Evolutionary conservation across 768 basidiomycete species (phyloP).

Genomic region (Kwoniella pini): DNA sequence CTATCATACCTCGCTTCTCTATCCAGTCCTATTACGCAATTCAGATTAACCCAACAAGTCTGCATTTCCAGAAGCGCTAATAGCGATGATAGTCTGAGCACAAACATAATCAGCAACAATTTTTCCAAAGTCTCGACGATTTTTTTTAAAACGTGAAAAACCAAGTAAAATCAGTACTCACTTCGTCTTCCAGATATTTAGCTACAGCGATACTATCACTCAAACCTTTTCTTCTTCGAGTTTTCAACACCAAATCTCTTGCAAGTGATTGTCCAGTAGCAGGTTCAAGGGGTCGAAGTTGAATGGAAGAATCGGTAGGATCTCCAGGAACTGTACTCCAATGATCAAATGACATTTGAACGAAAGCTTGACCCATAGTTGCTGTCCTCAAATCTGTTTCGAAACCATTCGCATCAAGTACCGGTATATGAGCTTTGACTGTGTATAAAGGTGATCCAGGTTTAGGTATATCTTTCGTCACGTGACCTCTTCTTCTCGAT

Average conservation of each 20-base stretch:
- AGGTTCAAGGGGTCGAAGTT: slow-evolving; percentile 92
- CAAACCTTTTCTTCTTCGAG: slow-evolving; percentile 90
- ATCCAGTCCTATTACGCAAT: not conserved
- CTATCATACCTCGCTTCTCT: not conserved
- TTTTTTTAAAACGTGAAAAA: not conserved
- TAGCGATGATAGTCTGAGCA: slow-evolving; percentile 67
- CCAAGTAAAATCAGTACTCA: no score
- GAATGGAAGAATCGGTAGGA: slow-evolving; percentile 95
- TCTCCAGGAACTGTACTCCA: slow-evolving; percentile 99
- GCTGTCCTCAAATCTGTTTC: slow-evolving; percentile 97
- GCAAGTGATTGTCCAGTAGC: slow-evolving; percentile 95
- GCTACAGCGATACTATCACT: slow-evolving; percentile 97
- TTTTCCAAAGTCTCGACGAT: no score
- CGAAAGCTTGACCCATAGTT: slow-evolving; percentile 99
- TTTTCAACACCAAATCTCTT: slow-evolving; percentile 92
- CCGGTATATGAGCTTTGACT: slow-evolving; percentile 95
- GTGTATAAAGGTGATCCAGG: slow-evolving; percentile 97
- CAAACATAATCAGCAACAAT: not conserved
- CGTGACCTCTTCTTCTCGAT: slow-evolving; percentile 97
- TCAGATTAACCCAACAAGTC: slow-evolving; percentile 69
- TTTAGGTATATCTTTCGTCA: slow-evolving; percentile 96
- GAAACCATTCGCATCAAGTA: slow-evolving; percentile 97
- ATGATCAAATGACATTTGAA: slow-evolving; percentile 94
- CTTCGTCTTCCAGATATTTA: slow-evolving; percentile 96
- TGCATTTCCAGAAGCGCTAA: slow-evolving; percentile 94